Percentiles rank a stretch among this genome's conserved stretches.
Evolutionary conservation across 768 basidiomycete species (phyloP).

Genomic region (Pholiota conissans): DNA sequence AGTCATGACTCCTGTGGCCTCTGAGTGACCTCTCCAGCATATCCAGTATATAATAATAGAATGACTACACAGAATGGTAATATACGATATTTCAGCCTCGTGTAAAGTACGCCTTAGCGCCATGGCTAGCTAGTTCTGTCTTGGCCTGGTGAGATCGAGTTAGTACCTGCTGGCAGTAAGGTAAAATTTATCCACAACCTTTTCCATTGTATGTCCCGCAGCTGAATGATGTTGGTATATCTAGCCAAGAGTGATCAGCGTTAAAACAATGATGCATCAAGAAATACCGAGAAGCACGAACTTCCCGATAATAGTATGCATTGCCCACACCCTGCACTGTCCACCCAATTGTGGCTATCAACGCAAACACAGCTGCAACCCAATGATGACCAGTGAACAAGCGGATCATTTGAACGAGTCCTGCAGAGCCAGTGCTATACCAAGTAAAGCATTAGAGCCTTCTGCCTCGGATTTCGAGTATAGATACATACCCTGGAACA

Average conservation of each 20-base stretch:
- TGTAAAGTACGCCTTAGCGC: slow-evolving; percentile 87
- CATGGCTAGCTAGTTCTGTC: slow-evolving; percentile 77
- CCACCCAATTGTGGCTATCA: slow-evolving; percentile 87
- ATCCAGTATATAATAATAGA: neutral
- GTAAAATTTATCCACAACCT: slow-evolving; percentile 45
- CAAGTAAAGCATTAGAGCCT: slow-evolving; percentile 20
- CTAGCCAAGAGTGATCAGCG: slow-evolving; percentile 17
- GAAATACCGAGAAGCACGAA: slow-evolving; percentile 29
- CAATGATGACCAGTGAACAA: slow-evolving; percentile 72
- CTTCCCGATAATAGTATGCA: slow-evolving; percentile 79
- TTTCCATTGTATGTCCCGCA: slow-evolving; percentile 86
- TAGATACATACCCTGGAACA: slow-evolving; percentile 66
- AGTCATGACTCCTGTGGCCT: neutral
- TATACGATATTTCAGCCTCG: slow-evolving; percentile 66
- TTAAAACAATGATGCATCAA: slow-evolving; percentile 6
- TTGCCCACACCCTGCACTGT: slow-evolving; percentile 80
- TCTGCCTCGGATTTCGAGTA: slow-evolving; percentile 35
- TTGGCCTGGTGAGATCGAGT: slow-evolving; percentile 60
- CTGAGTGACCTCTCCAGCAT: too few species aligned
- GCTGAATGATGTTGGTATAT: slow-evolving; percentile 54
- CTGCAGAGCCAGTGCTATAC: slow-evolving; percentile 87
- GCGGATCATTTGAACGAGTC: slow-evolving; percentile 89
- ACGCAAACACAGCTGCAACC: slow-evolving; percentile 79
- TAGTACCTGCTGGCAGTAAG: neutral
- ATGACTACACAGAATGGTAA: too few species aligned